phyloP scores from a whole-genome alignment of 1,139 yeast species.

The Suhomyces chickasaworum region DNA sequence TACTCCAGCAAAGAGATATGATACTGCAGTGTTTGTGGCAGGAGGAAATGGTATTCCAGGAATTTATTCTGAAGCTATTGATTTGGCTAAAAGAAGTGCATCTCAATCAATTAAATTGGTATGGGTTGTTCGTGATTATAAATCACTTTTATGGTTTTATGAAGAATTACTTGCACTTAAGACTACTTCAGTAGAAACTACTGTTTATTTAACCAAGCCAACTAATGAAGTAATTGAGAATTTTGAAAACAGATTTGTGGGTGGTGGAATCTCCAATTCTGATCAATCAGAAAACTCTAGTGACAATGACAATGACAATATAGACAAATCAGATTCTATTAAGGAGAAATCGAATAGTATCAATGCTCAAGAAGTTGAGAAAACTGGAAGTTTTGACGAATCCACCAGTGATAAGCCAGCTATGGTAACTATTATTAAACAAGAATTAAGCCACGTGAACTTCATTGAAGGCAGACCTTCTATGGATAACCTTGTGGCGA shows the following conservation, averaged over 20 bases:
- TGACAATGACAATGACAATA: constrained; percentile 7
- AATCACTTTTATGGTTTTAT: constrained; percentile 51
- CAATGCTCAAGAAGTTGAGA: constrained; percentile 5
- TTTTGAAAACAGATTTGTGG: constrained; percentile 18
- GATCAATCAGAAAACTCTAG: constrained; percentile 2
- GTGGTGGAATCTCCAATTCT: constrained; percentile 5
- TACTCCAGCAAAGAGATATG: constrained; percentile 36
- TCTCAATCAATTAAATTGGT: constrained; percentile 38
- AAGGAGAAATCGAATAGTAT: constrained; percentile 12
- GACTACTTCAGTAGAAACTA: constrained; percentile 32
- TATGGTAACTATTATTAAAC: constrained; percentile 18
- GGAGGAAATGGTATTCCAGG: constrained; percentile 57
- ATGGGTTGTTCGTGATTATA: constrained; percentile 55
- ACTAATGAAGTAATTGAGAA: constrained; percentile 21
- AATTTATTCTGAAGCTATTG: constrained; percentile 40
- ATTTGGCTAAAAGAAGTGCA: constrained; percentile 21
- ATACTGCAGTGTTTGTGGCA: constrained; percentile 41
- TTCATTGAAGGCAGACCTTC: constrained; percentile 40
- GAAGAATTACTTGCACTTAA: constrained; percentile 46
- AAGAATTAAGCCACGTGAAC: constrained; percentile 26
- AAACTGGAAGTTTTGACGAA: constrained; percentile 2
- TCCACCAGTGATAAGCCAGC: not conserved
- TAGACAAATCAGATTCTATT: constrained; percentile 14
- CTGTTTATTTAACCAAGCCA: constrained; percentile 50
- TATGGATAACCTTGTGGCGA: constrained; percentile 28